Percentiles rank a stretch among this genome's conserved stretches.
Conservation (phyloP, 2,329 filamentous ascomycete species). For the Daldinia sp. region DNA sequence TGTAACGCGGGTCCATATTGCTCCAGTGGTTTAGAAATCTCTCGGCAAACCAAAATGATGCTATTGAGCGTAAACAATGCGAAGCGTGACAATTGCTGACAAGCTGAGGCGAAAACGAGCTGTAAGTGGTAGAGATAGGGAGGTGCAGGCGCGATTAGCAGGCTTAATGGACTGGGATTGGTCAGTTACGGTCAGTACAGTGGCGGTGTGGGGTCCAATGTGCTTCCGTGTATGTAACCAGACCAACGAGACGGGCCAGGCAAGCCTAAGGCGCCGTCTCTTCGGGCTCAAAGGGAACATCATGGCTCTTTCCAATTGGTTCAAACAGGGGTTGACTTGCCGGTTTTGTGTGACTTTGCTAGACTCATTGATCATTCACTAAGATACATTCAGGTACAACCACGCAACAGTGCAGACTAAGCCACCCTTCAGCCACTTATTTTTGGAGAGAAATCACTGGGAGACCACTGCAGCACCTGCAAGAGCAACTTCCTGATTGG, state of each 20-base stretch:
- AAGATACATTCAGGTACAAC: conserved; percentile 4
- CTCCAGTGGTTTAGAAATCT: background rate
- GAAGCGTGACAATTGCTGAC: conserved; percentile 19
- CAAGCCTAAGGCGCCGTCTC: conserved; percentile 35
- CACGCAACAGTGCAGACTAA: background rate
- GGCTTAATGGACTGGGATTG: conserved; percentile 12
- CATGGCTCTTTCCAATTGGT: conserved; percentile 25
- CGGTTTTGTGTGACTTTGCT: conserved; percentile 16
- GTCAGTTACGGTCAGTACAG: background rate
- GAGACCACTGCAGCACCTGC: background rate
- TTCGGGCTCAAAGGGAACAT: conserved; percentile 28
- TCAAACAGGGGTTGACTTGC: conserved; percentile 5
- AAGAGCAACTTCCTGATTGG: conserved; percentile 4
- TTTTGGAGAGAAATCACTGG: background rate
- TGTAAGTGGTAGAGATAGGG: background rate
- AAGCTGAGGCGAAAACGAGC: conserved; percentile 21
- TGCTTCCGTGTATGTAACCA: conserved; percentile 21
- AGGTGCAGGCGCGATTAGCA: conserved; percentile 6
- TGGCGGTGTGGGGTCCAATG: conserved; percentile 25
- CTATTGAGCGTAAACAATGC: conserved; percentile 33
- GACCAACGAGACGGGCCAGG: conserved; percentile 7
- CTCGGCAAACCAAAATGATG: background rate
- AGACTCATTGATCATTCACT: conserved; percentile 5
- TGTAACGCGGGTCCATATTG: background rate
- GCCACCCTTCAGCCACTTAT: conserved; percentile 30